Evolutionary conservation across 352 stramenopile species (phyloP), one percentile per base, ranked within the genome.

Genomic region (Phytopythium boreale): DNA sequence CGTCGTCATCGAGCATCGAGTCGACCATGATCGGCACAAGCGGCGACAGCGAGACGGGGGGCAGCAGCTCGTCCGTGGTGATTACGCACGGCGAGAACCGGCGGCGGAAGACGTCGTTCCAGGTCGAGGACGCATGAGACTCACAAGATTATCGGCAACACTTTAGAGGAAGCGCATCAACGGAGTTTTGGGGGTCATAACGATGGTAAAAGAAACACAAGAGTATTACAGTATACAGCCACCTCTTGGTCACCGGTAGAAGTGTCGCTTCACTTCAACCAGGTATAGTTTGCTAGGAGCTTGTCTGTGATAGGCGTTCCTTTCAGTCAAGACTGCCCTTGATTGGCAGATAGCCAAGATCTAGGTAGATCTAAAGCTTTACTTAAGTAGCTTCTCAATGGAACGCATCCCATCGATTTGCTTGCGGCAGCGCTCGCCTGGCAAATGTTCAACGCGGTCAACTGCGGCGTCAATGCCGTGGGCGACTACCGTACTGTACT

Each of bases 51-150:
- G n/a, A 43, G n/a, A 29, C 53, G 34, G n/a, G 29, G 0, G 53
- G 20, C 53, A 46, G n/a, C 29, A 59, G 53, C 53, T 26, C 53
- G 53, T 59, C 53, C 24, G 53, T 59, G 20, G 53, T 59, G 29
- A 29, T 47, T 14, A 47, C 34, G 6, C 53, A 59, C 53, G 34
- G 53, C 36, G 53, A 59, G 53, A 59, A 59, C 34, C 31, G 53
- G 29, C 53, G 53, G 34, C 53, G 53, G 31, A 59, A 59, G 53
- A 59, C 53, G 31, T 59, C 53, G 10, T 59, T 59, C 53, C 53
- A 59, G 53, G 34, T 59, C 36, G 34, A 47, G 36, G 53, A 59
- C 34, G 53, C 53, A 47, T 59, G 34, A 59, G 53, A 39, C 46
- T 9, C 20, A 17, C 46, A 14, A 1, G n/a, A 31, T 6, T 15